Percentiles rank a stretch among this genome's conserved stretches.
These are phyloP conservation scores for Rhizomucor pusillus DNA, from an alignment of 371 early-diverging fungal species.

Conservation along the genomic window DNA sequence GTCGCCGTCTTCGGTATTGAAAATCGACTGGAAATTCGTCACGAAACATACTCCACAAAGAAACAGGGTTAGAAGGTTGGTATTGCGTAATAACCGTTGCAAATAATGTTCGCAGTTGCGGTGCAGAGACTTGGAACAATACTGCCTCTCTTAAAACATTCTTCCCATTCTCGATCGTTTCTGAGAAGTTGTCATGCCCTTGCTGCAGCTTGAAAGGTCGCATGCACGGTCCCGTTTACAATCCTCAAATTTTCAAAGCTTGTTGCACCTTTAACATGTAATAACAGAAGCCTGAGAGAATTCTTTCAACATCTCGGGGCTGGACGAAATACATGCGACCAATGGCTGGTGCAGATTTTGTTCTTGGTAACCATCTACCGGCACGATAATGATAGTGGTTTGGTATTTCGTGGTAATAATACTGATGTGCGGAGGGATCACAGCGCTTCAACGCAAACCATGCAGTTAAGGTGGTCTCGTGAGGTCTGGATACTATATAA, in stretches of 20 bases:
- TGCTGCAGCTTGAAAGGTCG: constrained; percentile 1
- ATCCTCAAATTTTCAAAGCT: constrained; percentile 2
- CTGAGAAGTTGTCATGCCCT: background rate
- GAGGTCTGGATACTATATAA: background rate
- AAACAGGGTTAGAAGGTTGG: constrained; percentile 1
- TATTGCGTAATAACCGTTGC: background rate
- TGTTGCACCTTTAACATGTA: constrained; percentile 4
- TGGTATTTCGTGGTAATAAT: background rate
- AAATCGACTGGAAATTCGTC: background rate
- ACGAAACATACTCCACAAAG: background rate
- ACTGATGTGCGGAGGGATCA: background rate
- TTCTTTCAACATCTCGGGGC: background rate
- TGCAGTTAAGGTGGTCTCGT: background rate
- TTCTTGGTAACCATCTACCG: background rate
- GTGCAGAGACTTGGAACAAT: background rate
- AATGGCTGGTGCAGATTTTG: background rate
- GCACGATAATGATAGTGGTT: background rate
- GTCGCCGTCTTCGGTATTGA: background rate
- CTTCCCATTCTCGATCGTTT: background rate
- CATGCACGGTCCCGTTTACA: background rate
- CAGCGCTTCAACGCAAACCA: background rate
- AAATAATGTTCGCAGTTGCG: background rate
- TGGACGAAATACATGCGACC: background rate
- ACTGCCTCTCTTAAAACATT: background rate
- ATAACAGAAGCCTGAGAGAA: background rate